Percentiles rank a stretch among this genome's conserved stretches.
Conservation (phyloP, 805 yeast genomes). For the Teunomyces tritomae region DNA sequence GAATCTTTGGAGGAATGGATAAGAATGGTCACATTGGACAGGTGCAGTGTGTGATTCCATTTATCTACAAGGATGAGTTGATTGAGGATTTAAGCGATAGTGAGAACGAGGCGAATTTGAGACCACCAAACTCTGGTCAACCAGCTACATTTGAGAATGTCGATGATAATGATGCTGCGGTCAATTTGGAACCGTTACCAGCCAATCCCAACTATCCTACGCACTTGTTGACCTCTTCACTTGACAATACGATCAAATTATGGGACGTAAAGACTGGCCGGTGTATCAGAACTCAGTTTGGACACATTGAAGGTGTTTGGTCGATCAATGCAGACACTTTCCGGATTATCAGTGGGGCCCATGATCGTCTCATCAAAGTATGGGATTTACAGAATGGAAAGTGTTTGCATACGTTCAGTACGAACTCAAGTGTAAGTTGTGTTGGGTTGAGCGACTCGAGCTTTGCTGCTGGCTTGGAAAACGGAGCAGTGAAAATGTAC, state of each 20-base stretch:
- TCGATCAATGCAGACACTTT: constrained; percentile 94
- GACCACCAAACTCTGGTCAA: not conserved
- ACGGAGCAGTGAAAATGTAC: constrained; percentile 82
- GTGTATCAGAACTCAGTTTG: constrained; percentile 92
- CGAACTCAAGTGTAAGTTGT: constrained; percentile 56
- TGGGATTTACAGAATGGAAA: constrained; percentile 97
- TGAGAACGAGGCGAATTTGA: constrained; percentile 25
- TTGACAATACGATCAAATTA: constrained; percentile 88
- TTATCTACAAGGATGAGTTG: constrained; percentile 63
- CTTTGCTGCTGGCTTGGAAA: constrained; percentile 86
- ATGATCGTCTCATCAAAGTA: constrained; percentile 82
- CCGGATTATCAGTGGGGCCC: constrained; percentile 91
- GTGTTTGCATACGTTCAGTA: constrained; percentile 90
- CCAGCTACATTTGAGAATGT: not conserved
- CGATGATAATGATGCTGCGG: not conserved
- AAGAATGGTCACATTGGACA: constrained; percentile 89
- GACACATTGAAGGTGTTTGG: constrained; percentile 99
- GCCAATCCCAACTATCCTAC: constrained; percentile 56
- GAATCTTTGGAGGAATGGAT: constrained; percentile 72
- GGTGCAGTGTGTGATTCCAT: constrained; percentile 88
- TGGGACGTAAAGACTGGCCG: constrained; percentile 89
- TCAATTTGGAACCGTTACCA: constrained; percentile 6
- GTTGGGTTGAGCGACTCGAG: constrained; percentile 88
- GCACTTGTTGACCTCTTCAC: constrained; percentile 79
- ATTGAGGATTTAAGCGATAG: constrained; percentile 46